Conservation (phyloP, 352 stramenopile species). For the Peronospora belbahrii region DNA sequence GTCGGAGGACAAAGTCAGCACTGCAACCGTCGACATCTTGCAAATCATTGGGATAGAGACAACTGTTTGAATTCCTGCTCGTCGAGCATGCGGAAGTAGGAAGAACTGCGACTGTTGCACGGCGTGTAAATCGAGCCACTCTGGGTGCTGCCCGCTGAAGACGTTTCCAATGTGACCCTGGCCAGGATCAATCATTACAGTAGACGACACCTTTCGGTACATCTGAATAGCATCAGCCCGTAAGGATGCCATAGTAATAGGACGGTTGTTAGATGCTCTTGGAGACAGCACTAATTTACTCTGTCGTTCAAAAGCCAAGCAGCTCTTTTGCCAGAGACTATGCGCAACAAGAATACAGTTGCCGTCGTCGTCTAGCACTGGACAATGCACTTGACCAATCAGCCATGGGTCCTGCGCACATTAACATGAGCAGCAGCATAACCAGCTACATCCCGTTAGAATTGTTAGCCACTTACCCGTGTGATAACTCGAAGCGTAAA, state of each 20-base stretch:
- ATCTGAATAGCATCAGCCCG: conserved; percentile 54
- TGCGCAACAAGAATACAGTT: conserved; percentile 60
- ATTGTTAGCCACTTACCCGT: conserved; percentile 21
- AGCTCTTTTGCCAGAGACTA: conserved; percentile 64
- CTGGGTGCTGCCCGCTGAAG: conserved; percentile 61
- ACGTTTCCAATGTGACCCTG: conserved; percentile 68
- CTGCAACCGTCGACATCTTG: conserved; percentile 72
- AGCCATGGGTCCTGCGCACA: conserved; percentile 47
- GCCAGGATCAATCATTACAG: conserved; percentile 70
- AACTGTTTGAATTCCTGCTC: conserved; percentile 53
- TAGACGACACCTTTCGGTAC: conserved; percentile 60
- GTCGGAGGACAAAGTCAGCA: conserved; percentile 75
- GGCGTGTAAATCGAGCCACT: conserved; percentile 50
- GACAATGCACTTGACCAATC: conserved; percentile 69
- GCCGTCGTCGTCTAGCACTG: conserved; percentile 46
- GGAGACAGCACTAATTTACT: conserved; percentile 17
- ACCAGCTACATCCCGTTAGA: background rate
- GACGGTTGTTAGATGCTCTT: conserved; percentile 13
- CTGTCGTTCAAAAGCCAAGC: background rate
- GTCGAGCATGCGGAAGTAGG: conserved; percentile 55
- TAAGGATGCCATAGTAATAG: conserved; percentile 22
- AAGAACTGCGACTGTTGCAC: conserved; percentile 66
- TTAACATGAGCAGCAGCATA: background rate
- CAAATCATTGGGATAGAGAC: conserved; percentile 76
- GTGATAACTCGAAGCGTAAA: conserved; percentile 58